Base-by-base conservation (phyloP, 106 monocot genomes). In the Narthecium ossifragum region DNA sequence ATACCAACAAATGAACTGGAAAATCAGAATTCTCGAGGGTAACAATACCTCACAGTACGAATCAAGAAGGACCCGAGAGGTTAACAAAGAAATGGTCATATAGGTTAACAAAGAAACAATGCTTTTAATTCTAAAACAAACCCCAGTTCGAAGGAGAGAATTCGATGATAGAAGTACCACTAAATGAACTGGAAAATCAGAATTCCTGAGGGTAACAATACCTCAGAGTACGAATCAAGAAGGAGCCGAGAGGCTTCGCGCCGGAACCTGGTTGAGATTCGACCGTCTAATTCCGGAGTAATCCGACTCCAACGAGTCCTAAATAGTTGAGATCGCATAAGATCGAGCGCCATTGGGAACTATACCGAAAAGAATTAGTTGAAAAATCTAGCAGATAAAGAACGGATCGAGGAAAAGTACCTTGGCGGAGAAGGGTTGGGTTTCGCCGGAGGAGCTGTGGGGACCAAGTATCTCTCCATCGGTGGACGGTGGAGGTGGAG, bases 221-320 rank as follows among this genome's bases (percentile, higher is more conserved):
- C 88, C 62, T 88, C 64, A 2, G 71, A 23, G 53, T 77, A 83
- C n/a, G 82, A 83, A 75, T 80, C 67, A 53, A 80, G 66, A 18
- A 88, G 77, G 5, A 80, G 71, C 34, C 74, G 83, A 45, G 74
- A 73, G 46, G 68, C 61, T 20, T 65, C 69, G 45, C 71, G 88
- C 30, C 73, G 63, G 60, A 61, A 69, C 26, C 46, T 48, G 31
- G 73, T 56, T 51, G 70, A 52, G 29, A 83, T 34, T 28, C 73
- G 55, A 8, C 88, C 88, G 21, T 71, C 64, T 45, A 83, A 25
- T 69, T 88, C 88, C 31, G 64, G 31, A 20, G 43, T 28, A 20
- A 23, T 64, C 60, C 77, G 65, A 46, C 52, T 64, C 88, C 88
- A 83, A 26, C 25, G 56, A 67, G 31, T 46, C 53, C 74, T 72